Conservation (phyloP, 495 filamentous ascomycete genomes). For the Melanomma pulvis-pyrius region DNA sequence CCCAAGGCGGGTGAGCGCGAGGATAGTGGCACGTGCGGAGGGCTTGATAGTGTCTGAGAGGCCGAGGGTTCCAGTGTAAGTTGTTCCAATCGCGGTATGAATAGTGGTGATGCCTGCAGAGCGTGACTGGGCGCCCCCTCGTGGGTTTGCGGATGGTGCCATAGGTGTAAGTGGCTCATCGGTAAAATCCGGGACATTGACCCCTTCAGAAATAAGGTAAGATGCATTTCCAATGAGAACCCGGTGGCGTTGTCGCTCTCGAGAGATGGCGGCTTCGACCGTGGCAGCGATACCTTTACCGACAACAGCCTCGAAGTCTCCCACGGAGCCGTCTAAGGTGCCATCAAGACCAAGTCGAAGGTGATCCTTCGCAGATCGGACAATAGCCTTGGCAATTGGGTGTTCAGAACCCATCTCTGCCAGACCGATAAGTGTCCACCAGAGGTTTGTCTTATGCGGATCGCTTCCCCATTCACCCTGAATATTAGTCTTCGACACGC, state of each 20-base stretch:
- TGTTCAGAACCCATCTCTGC: slow-evolving; percentile 95
- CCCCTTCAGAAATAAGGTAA: slow-evolving; percentile 69
- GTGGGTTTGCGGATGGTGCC: slow-evolving; percentile 41
- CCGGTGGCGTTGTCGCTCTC: slow-evolving; percentile 68
- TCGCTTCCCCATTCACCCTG: slow-evolving; percentile 68
- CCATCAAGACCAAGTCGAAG: slow-evolving; percentile 73
- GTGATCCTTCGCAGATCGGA: slow-evolving; percentile 69
- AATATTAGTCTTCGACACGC: slow-evolving; percentile 70
- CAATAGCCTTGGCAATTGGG: slow-evolving; percentile 85
- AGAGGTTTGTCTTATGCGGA: slow-evolving; percentile 71
- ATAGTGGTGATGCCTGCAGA: slow-evolving; percentile 79
- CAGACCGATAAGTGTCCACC: slow-evolving; percentile 94
- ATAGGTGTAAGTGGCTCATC: slow-evolving; percentile 38
- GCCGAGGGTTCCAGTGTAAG: slow-evolving; percentile 77
- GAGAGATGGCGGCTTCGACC: slow-evolving; percentile 73
- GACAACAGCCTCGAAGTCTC: slow-evolving; percentile 80
- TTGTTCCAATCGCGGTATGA: slow-evolving; percentile 81
- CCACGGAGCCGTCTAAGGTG: slow-evolving; percentile 76
- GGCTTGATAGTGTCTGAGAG: slow-evolving; percentile 90
- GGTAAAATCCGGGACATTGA: slow-evolving; percentile 67
- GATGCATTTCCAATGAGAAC: slow-evolving; percentile 81
- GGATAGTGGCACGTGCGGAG: slow-evolving; percentile 77
- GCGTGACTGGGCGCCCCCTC: slow-evolving; percentile 40
- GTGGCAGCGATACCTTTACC: slow-evolving; percentile 82
- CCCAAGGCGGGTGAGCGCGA: slow-evolving; percentile 80